Evolutionary conservation across 2,329 filamentous ascomycete species (phyloP).

Genomic region (Ampelomyces quisqualis): DNA sequence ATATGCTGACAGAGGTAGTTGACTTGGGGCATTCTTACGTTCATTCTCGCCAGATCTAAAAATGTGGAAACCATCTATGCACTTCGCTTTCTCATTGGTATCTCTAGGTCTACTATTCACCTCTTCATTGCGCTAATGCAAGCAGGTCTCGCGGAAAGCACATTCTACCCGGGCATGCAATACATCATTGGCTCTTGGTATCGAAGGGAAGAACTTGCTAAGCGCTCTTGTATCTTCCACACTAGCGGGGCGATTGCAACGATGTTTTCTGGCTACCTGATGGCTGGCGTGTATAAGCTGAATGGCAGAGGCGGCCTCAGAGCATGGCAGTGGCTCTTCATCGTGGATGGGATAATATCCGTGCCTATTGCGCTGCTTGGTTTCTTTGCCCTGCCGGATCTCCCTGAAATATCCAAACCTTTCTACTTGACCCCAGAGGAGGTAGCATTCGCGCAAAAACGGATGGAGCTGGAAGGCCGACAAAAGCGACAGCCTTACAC

Average conservation of each 20-base stretch:
- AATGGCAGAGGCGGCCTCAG: slow-evolving; percentile 51
- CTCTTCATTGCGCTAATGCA: background rate
- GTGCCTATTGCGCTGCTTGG: slow-evolving; percentile 55
- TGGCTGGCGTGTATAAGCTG: slow-evolving; percentile 55
- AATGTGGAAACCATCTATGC: slow-evolving; percentile 49
- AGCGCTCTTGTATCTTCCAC: slow-evolving; percentile 56
- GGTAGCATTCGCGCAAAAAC: slow-evolving; percentile 49
- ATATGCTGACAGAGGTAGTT: slow-evolving; percentile 31
- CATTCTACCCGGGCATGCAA: slow-evolving; percentile 54
- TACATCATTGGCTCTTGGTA: slow-evolving; percentile 57
- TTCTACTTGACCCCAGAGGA: slow-evolving; percentile 52
- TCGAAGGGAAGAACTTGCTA: slow-evolving; percentile 53
- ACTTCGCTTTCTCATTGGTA: slow-evolving; percentile 53
- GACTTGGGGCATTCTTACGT: slow-evolving; percentile 53
- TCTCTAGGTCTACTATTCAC: too few species aligned
- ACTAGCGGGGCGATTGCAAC: slow-evolving; percentile 49
- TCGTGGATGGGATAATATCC: slow-evolving; percentile 57
- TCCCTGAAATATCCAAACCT: slow-evolving; percentile 53
- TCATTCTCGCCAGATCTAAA: slow-evolving; percentile 46
- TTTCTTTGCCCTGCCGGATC: slow-evolving; percentile 52
- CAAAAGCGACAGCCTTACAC: slow-evolving; percentile 50
- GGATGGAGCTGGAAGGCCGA: slow-evolving; percentile 55
- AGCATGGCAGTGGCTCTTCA: slow-evolving; percentile 59
- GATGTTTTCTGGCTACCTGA: slow-evolving; percentile 57
- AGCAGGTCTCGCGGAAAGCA: slow-evolving; percentile 50